A percentile compares a stretch with the other conserved stretches of the same genome.
phyloP scores from a whole-genome alignment of 805 yeast genomes.

The Cyberlindnera petersonii region DNA sequence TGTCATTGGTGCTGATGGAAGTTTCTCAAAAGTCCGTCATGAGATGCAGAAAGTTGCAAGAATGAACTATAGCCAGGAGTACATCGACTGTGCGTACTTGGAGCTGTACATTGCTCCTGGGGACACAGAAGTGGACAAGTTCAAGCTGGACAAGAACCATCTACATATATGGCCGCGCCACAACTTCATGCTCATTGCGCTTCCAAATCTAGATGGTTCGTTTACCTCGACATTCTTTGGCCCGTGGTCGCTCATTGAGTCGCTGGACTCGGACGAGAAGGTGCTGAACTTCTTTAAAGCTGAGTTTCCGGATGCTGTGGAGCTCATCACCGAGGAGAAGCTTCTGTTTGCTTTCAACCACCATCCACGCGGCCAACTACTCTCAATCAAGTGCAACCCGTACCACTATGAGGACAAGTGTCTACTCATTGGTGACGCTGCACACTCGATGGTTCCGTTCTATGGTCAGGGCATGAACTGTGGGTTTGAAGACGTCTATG shows the following conservation, averaged over 20 bases:
- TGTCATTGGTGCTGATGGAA: slow-evolving; percentile 83
- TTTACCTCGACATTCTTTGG: slow-evolving; percentile 89
- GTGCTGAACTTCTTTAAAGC: slow-evolving; percentile 50
- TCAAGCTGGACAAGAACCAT: slow-evolving; percentile 54
- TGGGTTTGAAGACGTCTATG: slow-evolving; percentile 86
- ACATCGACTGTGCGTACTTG: slow-evolving; percentile 77
- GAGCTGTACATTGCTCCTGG: slow-evolving; percentile 69
- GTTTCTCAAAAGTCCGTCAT: slow-evolving; percentile 68
- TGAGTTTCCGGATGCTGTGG: slow-evolving; percentile 73
- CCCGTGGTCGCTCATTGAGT: slow-evolving; percentile 65
- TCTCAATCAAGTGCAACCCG: slow-evolving; percentile 67
- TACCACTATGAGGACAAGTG: slow-evolving; percentile 63
- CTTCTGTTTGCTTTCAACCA: slow-evolving; percentile 47
- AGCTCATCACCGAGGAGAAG: slow-evolving; percentile 56
- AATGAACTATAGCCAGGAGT: slow-evolving; percentile 71
- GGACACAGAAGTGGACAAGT: slow-evolving; percentile 32
- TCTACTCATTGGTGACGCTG: slow-evolving; percentile 84
- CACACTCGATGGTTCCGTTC: slow-evolving; percentile 97
- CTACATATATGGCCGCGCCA: slow-evolving; percentile 92
- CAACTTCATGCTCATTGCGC: slow-evolving; percentile 82
- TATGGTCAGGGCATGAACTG: slow-evolving; percentile 97
- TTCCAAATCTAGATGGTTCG: slow-evolving; percentile 80
- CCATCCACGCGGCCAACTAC: slow-evolving; percentile 74
- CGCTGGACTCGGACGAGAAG: slow-evolving; percentile 40
- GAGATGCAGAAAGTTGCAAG: slow-evolving; percentile 63